Evolutionary conservation across 306 rosid species (phyloP).

Genomic region (Pyrus pyrifolia): DNA sequence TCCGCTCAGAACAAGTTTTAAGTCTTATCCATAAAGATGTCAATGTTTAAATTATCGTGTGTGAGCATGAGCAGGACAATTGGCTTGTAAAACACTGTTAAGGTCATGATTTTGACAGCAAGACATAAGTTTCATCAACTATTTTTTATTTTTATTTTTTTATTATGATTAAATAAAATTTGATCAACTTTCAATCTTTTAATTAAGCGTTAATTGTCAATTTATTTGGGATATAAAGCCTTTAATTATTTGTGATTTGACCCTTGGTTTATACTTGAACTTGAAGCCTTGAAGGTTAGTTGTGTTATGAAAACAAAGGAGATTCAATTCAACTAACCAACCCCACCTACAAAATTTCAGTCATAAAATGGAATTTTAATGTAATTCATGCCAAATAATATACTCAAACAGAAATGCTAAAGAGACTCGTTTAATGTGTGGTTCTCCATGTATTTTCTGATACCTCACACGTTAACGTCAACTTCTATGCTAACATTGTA

Average conservation of each 20-base stretch:
- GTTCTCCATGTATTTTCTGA: accelerated
- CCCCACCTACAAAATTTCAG: neutral
- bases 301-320: neutral
- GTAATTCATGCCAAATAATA: neutral
- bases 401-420: too few species aligned
- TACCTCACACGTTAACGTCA: too few species aligned
- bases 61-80: too few species aligned
- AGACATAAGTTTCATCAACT: neutral
- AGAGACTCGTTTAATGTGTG: too few species aligned
- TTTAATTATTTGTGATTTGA: neutral
- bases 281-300: neutral
- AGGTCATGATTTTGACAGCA: neutral
- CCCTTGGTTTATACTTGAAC: neutral
- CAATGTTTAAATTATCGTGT: too few species aligned
- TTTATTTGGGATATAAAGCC: neutral
- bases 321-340: neutral
- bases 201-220: too few species aligned
- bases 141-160: too few species aligned
- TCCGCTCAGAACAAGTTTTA: too few species aligned
- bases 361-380: neutral
- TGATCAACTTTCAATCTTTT: neutral
- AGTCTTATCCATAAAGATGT: too few species aligned
- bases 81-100: too few species aligned
- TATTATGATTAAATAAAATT: too few species aligned
- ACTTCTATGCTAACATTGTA: too few species aligned